Conservation (phyloP, 116 monocot genomes). For the Cymodocea nodosa region DNA sequence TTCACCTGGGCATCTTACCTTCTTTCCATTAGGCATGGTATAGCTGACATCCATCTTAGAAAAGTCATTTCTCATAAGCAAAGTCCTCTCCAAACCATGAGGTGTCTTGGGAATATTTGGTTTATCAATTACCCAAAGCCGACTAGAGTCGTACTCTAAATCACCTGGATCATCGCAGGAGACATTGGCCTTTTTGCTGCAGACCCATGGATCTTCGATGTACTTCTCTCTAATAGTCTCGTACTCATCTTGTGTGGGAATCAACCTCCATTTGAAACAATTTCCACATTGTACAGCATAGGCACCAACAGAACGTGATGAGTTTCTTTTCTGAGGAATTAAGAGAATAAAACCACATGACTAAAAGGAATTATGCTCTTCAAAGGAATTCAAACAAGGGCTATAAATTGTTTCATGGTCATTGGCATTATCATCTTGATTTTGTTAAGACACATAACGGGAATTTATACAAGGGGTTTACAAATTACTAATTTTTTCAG, state of each 20-base stretch:
- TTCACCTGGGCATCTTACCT: conserved; percentile 34
- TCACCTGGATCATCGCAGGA: conserved; percentile 68
- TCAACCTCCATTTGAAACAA: conserved; percentile 59
- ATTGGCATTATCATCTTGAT: too few relatives aligned
- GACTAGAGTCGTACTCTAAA: conserved; percentile 47
- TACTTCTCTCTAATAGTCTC: conserved; percentile 63
- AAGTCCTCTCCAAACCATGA: conserved; percentile 23
- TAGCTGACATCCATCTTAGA: conserved; percentile 64
- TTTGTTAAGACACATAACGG: too few relatives aligned
- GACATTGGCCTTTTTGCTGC: conserved; percentile 28
- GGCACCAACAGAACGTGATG: conserved; percentile 21
- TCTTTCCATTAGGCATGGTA: conserved; percentile 75
- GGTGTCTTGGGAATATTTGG: conserved; percentile 82
- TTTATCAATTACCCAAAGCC: conserved; percentile 73
- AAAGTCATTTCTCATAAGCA: conserved; percentile 51
- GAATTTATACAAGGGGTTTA: too few relatives aligned
- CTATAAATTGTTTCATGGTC: too few relatives aligned
- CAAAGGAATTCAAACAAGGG: too few relatives aligned
- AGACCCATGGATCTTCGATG: conserved; percentile 69
- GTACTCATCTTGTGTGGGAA: conserved; percentile 63
- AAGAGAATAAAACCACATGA: too few relatives aligned
- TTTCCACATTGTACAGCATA: conserved; percentile 73
- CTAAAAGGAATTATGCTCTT: too few relatives aligned
- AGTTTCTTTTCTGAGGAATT: conserved; percentile 3
- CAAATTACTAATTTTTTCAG: too few relatives aligned